Evolutionary conservation across 2,329 filamentous ascomycete species (phyloP), one percentile per base, ranked within the genome.

Genomic region (Epichloe aotearoae): DNA sequence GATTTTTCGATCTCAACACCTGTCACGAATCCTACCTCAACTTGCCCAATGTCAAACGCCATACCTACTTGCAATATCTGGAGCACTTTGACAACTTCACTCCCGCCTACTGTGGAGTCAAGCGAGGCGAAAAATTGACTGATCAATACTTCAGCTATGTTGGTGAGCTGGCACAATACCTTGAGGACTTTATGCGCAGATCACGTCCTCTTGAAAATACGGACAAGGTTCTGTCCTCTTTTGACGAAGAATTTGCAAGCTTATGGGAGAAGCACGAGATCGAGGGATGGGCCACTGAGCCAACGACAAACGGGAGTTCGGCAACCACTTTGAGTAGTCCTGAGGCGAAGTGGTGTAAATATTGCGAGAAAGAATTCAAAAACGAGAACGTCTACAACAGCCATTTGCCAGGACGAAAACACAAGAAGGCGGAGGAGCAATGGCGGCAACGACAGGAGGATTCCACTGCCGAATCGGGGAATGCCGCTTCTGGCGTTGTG

Each of bases 331-430:
- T 60, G 8, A 70, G 66, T 51, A 62, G 62, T 61, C 73, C 61
- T 1, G 83, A 88, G 49, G 87, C 85, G 0, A 77, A 89, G 15
- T 97, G 87, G 86, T 98, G 93, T 61, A 76, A 84, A 6, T 89
- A 90, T 55, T 98, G 93, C 64, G 85, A 93, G 63, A 96, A 90
- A 69, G 88, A 91, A 53, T 98, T 97, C 70, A 89, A 87, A 61
- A 97, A 96, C 61, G 82, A 93, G 57, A 95, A 95, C 55, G 88
- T 96, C 46, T 95, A 95, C 73, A 90, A 89, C 60, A 83, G 80
- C 38, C 93, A 98, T 65, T 69, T 98, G 54, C 84, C 73, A 0
- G 91, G 91, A 41, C 91, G 95, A 69, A 98, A 97, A 65, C 46
- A 49, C 65, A 80, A 91, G 65, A 88, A 88, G 60, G 87, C 86